Evolutionary conservation across 345 rosid genomes (phyloP).

Genomic region (Turnera subulata): DNA sequence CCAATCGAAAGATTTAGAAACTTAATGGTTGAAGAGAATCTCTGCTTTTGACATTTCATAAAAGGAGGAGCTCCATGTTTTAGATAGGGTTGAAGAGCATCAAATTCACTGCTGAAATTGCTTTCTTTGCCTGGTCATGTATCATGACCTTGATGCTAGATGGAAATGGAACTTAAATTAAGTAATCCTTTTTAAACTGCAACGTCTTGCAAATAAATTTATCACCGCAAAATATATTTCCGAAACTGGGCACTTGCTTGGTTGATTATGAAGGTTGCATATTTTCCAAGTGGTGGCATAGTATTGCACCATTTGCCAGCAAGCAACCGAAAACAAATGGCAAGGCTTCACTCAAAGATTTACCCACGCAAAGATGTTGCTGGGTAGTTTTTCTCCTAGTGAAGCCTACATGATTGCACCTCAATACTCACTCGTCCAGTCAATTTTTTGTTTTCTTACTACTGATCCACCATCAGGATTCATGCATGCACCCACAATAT

Average conservation of each 20-base stretch:
- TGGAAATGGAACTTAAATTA: no score
- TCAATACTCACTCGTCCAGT: background rate
- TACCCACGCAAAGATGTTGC: slow-evolving; percentile 7
- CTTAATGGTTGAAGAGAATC: background rate
- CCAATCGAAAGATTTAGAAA: background rate
- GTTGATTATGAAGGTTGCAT: slow-evolving; percentile 31
- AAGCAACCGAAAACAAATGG: slow-evolving; percentile 42
- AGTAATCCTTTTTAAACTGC: background rate
- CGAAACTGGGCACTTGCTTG: background rate
- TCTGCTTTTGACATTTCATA: background rate
- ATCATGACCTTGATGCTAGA: no score
- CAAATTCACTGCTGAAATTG: background rate
- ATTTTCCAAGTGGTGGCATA: slow-evolving; percentile 44
- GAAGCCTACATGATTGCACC: slow-evolving; percentile 14
- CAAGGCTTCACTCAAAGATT: slow-evolving; percentile 6
- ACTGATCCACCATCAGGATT: background rate
- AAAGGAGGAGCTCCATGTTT: background rate
- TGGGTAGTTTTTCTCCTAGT: slow-evolving; percentile 18
- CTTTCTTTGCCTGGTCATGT: no score
- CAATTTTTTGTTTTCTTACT: background rate
- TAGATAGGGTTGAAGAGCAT: background rate
- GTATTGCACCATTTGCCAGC: slow-evolving; percentile 51
- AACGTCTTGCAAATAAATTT: background rate
- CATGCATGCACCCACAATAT: background rate
- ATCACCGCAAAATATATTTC: background rate